phyloP scores from a whole-genome alignment of 345 rosid species.

The Camelina laxa region DNA sequence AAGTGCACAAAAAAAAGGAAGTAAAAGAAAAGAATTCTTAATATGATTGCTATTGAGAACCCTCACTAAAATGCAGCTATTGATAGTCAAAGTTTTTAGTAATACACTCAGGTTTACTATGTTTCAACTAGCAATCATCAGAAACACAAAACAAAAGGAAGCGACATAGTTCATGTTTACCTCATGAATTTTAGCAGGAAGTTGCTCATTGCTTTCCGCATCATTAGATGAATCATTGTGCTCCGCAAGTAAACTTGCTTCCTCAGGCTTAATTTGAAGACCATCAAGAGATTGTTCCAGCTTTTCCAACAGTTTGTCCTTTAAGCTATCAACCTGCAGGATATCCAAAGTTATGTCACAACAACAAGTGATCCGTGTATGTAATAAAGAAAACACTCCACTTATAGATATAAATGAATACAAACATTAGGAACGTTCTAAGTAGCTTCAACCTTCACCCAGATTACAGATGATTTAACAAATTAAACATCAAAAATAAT shows the following conservation, averaged over 20 bases:
- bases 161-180: conserved; percentile 49
- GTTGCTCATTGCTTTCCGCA: conserved; percentile 45
- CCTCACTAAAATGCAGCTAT: conserved; percentile 1
- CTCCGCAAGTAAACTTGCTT: conserved; percentile 47
- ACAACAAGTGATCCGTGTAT: conserved; percentile 13
- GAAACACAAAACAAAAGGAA: conserved; percentile 24
- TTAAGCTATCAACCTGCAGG: conserved; percentile 81
- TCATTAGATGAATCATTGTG: conserved; percentile 52
- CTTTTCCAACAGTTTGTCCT: conserved; percentile 86
- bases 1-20: conserved; percentile 20
- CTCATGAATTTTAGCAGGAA: conserved; percentile 57
- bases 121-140: conserved; percentile 16
- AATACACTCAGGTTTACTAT: conserved; percentile 22
- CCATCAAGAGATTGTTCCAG: conserved; percentile 84
- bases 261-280: conserved; percentile 65
- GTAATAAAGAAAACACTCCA: conserved; percentile 9
- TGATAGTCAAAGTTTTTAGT: conserved; percentile 14
- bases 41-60: conserved; percentile 18
- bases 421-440: conserved; percentile 19
- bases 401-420: conserved; percentile 12
- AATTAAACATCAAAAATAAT: conserved; percentile 9
- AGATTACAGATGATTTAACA: conserved; percentile 24
- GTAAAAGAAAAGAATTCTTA: conserved; percentile 24
- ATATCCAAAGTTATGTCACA: conserved; percentile 28
- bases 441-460: conserved; percentile 17